These are phyloP conservation scores for Hyaloscypha variabilis DNA, from an alignment of 495 filamentous ascomycete genomes.

Conservation along the genomic window DNA sequence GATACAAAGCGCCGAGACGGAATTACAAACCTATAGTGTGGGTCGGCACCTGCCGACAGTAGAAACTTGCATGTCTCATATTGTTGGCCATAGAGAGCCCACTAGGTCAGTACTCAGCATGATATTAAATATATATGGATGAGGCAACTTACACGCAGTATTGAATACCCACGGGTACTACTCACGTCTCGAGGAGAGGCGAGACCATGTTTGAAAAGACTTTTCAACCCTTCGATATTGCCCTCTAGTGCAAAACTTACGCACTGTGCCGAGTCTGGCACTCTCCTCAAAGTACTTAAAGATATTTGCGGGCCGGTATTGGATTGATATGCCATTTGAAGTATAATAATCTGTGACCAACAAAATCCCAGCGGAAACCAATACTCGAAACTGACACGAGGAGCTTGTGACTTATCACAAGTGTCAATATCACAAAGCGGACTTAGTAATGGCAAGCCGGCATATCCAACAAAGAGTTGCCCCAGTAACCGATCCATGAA, in stretches of 20 bases:
- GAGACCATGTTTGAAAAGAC: not conserved
- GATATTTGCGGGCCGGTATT: not conserved
- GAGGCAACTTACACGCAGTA: not conserved
- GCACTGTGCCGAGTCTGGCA: not conserved
- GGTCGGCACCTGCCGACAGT: conserved; percentile 32
- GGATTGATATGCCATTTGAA: not conserved
- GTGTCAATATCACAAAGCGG: not conserved
- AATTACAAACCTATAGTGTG: conserved; percentile 25
- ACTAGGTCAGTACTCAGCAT: not conserved
- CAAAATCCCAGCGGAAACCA: not conserved
- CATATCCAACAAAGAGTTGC: not conserved
- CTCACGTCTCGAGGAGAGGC: not conserved
- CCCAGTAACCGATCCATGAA: not conserved
- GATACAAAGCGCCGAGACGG: not conserved
- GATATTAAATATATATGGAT: not conserved
- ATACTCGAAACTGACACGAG: not conserved
- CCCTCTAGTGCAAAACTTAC: not conserved
- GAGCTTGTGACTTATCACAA: not conserved
- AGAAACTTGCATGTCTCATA: conserved; percentile 2
- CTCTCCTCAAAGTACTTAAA: not conserved
- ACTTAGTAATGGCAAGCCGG: not conserved
- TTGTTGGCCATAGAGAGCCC: not conserved
- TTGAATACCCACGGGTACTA: conserved; percentile 2
- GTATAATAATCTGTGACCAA: not conserved
- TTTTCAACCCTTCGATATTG: not conserved